These are phyloP conservation scores for Trichosporon ovoides DNA, from an alignment of 1,284 basidiomycete genomes.

Conservation along the genomic window DNA sequence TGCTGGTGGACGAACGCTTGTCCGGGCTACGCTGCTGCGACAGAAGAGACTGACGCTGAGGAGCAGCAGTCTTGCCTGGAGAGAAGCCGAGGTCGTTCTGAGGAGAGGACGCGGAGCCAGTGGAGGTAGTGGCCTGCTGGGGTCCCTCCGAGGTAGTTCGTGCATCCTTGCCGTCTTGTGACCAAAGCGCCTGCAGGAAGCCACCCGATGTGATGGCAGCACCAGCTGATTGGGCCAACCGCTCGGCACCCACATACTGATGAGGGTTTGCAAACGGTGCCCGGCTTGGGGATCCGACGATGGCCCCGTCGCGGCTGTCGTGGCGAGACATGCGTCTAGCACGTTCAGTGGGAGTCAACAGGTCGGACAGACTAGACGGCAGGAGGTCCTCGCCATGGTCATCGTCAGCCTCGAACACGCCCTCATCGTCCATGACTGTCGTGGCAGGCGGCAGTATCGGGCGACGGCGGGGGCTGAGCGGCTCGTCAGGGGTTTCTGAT, in stretches of 20 bases:
- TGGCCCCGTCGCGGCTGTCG: constrained; percentile 38
- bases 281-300: constrained; percentile 27
- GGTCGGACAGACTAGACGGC: constrained; percentile 76
- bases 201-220: constrained; percentile 37
- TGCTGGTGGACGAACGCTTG: constrained; percentile 11
- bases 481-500: constrained; percentile 37
- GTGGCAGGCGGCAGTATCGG: constrained; percentile 17
- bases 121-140: background rate
- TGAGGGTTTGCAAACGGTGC: constrained; percentile 24
- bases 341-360: constrained; percentile 76
- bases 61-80: constrained; percentile 5
- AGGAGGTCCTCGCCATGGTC: constrained; percentile 81
- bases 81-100: constrained; percentile 31
- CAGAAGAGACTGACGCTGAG: constrained; percentile 31
- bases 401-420: constrained; percentile 35
- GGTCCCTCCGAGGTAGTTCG: constrained; percentile 16
- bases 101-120: background rate
- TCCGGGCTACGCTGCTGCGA: constrained; percentile 32
- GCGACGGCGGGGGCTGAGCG: constrained; percentile 33
- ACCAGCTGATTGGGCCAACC: constrained; percentile 46
- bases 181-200: constrained; percentile 45
- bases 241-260: constrained; percentile 25
- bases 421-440: constrained; percentile 22
- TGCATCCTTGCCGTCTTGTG: constrained; percentile 41
- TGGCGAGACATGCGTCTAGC: constrained; percentile 68